phyloP scores from a whole-genome alignment of 2,329 filamentous ascomycete species.

The Botrytis medusae region DNA sequence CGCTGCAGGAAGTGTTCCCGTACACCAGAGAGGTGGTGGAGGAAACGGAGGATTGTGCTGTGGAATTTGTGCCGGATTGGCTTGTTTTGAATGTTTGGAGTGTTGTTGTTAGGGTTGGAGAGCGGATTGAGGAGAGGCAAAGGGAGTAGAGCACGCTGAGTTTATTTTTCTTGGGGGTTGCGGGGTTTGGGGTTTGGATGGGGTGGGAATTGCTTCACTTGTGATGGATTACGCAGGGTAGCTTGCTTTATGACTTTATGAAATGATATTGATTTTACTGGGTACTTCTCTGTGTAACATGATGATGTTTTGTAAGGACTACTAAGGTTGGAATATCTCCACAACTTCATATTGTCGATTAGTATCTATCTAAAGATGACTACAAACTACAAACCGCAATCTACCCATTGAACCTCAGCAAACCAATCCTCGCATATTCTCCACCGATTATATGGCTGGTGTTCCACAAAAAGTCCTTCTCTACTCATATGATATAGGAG shows the following conservation, averaged over 20 bases:
- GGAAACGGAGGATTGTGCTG: constrained; percentile 8
- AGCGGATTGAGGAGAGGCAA: background rate
- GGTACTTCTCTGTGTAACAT: background rate
- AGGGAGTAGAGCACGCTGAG: background rate
- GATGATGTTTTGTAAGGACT: background rate
- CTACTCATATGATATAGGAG: background rate
- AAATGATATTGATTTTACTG: background rate
- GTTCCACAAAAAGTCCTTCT: background rate
- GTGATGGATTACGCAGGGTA: background rate
- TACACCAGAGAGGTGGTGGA: background rate
- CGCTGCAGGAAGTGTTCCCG: background rate
- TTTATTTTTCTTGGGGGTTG: background rate
- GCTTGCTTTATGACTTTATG: background rate
- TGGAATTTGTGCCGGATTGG: constrained; percentile 20
- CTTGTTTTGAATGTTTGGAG: constrained; percentile 21
- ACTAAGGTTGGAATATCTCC: background rate
- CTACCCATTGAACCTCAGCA: background rate
- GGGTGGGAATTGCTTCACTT: background rate
- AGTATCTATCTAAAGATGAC: too few species aligned
- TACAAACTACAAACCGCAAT: background rate
- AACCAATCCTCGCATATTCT: background rate
- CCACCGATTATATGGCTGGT: background rate
- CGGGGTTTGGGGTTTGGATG: background rate
- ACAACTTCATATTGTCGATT: background rate
- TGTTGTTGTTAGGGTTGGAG: constrained; percentile 17